A percentile compares a stretch with the other conserved stretches of the same genome.
These are phyloP conservation scores for Aspergillus amoenus DNA, from an alignment of 2,329 filamentous ascomycete species.

Conservation along the genomic window DNA sequence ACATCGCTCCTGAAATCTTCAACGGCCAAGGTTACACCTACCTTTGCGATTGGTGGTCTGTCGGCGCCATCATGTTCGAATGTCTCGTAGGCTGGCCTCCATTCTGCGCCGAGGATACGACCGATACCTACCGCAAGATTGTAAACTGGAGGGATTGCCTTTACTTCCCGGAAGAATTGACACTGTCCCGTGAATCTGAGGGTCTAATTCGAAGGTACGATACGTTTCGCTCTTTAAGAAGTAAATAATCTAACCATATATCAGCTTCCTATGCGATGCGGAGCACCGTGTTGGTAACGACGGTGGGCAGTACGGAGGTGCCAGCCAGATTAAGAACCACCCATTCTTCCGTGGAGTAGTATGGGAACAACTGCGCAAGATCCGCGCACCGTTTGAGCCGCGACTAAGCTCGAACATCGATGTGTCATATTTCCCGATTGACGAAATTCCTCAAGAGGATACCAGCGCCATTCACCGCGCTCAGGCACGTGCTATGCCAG, in stretches of 20 bases:
- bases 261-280: conserved; percentile 87
- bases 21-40: conserved; percentile 94
- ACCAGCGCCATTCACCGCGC: conserved; percentile 84
- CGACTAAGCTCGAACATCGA: conserved; percentile 91
- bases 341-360: conserved; percentile 96
- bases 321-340: conserved; percentile 89
- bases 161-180: conserved; percentile 95
- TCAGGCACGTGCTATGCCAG: conserved; percentile 70
- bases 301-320: conserved; percentile 61
- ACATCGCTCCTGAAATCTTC: conserved; percentile 98
- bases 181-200: conserved; percentile 83
- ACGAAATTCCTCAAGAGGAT: conserved; percentile 96
- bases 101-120: conserved; percentile 96
- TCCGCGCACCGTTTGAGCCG: conserved; percentile 94
- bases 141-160: conserved; percentile 96
- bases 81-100: conserved; percentile 98
- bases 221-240: background rate
- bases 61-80: conserved; percentile 99
- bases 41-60: conserved; percentile 98
- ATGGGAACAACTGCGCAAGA: conserved; percentile 87
- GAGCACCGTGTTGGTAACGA: conserved; percentile 84
- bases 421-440: conserved; percentile 97
- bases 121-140: conserved; percentile 98
- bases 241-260: conserved; percentile 23
- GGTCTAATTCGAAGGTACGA: conserved; percentile 85